phyloP scores from a whole-genome alignment of 805 yeast species.

The Metschnikowia kofuensis region DNA sequence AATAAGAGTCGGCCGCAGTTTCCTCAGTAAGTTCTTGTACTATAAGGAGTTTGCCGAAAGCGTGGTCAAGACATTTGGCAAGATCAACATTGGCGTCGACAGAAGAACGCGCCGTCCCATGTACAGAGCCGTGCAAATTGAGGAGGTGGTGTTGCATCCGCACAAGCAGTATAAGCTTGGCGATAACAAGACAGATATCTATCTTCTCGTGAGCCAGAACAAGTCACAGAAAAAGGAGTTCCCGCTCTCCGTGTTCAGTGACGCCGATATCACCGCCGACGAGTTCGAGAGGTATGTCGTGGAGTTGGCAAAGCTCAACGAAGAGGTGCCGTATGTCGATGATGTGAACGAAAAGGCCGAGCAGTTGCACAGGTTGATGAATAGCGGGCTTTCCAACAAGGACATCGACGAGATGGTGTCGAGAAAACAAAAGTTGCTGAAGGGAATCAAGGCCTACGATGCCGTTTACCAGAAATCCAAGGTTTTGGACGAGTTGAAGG shows the following conservation, averaged over 20 bases:
- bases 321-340: constrained; percentile 58
- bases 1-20: constrained; percentile 73
- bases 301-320: constrained; percentile 57
- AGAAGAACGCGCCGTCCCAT: constrained; percentile 57
- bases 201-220: constrained; percentile 79
- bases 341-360: constrained; percentile 62
- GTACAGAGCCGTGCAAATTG: constrained; percentile 83
- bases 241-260: constrained; percentile 78
- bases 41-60: constrained; percentile 76
- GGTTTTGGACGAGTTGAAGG: constrained; percentile 68
- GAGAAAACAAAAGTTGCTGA: constrained; percentile 56
- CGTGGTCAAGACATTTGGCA: constrained; percentile 72
- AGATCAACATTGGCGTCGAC: constrained; percentile 77
- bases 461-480: constrained; percentile 74
- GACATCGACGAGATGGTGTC: constrained; percentile 78
- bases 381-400: constrained; percentile 63
- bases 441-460: constrained; percentile 49
- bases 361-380: constrained; percentile 60
- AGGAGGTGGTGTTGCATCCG: constrained; percentile 50
- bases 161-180: constrained; percentile 42
- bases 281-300: constrained; percentile 72
- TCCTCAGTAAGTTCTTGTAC: constrained; percentile 71
- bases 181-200: constrained; percentile 45
- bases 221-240: constrained; percentile 65
- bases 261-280: constrained; percentile 62